A percentile compares a stretch with the other conserved stretches of the same genome.
Evolutionary conservation across 768 basidiomycete species (phyloP).

Genomic region (Panellus pusillus): DNA sequence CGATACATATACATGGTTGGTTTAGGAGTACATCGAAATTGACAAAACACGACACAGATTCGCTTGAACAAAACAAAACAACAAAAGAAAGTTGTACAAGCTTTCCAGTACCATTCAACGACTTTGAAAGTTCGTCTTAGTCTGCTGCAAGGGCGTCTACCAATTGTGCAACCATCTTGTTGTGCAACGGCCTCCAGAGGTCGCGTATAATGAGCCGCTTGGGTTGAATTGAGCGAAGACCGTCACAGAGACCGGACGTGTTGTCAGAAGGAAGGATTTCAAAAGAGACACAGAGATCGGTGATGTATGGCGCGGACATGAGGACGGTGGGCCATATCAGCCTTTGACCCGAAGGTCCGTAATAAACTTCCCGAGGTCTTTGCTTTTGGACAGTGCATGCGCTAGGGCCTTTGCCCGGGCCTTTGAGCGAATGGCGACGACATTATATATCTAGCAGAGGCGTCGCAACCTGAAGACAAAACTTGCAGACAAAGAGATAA

Average conservation of each 20-base stretch:
- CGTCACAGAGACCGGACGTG: neutral
- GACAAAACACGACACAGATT: too few species aligned
- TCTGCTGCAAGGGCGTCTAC: too few species aligned
- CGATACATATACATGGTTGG: too few species aligned
- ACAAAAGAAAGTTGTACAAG: too few species aligned
- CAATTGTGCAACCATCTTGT: too few species aligned
- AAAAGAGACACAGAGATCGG: conserved; percentile 1
- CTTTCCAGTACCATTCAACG: too few species aligned
- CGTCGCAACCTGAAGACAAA: conserved; percentile 27
- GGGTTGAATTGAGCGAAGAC: too few species aligned
- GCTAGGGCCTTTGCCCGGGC: conserved; percentile 28
- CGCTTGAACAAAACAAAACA: too few species aligned
- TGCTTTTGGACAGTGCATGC: conserved; percentile 13
- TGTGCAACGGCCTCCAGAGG: too few species aligned
- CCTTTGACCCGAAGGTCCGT: conserved; percentile 28
- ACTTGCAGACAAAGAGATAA: conserved; percentile 14
- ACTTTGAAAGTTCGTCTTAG: too few species aligned
- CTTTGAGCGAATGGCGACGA: conserved; percentile 25
- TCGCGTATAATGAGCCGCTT: too few species aligned
- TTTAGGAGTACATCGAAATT: too few species aligned
- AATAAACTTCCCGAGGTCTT: conserved; percentile 21
- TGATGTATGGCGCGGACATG: neutral
- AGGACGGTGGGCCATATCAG: conserved; percentile 14
- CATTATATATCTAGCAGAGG: conserved; percentile 27
- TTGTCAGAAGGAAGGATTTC: neutral